A percentile compares a stretch with the other conserved stretches of the same genome.
Evolutionary conservation across 2,329 filamentous ascomycete species (phyloP).

Genomic region (Aciculosporium take): DNA sequence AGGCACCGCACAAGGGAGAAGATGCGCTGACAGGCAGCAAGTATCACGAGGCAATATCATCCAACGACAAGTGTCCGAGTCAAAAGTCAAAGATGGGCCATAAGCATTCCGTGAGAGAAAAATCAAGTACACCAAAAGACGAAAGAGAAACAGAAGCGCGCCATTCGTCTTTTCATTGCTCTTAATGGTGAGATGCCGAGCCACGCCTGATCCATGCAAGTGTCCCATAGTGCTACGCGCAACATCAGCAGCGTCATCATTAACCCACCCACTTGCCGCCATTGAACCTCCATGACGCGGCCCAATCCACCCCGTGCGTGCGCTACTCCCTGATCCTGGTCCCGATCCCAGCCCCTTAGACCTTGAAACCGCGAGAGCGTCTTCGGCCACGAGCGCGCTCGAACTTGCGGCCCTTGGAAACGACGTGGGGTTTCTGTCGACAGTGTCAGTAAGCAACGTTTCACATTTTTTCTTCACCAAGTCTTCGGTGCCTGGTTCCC

Average conservation of each 20-base stretch:
- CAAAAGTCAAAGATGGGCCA: neutral
- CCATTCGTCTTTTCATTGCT: too few species aligned
- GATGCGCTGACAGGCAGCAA: too few species aligned
- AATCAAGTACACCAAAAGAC: conserved; percentile 10
- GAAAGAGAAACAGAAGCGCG: too few species aligned
- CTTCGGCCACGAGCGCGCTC: conserved; percentile 98
- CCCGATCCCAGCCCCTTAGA: conserved; percentile 47
- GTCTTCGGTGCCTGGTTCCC: too few species aligned
- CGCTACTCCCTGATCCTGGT: conserved; percentile 10
- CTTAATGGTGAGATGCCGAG: conserved; percentile 28
- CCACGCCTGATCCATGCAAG: conserved; percentile 32
- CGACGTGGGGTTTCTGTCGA: conserved; percentile 77
- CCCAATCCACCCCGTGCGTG: conserved; percentile 3
- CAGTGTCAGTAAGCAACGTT: neutral
- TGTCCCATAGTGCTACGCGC: conserved; percentile 19
- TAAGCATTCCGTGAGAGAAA: neutral
- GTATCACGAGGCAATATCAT: too few species aligned
- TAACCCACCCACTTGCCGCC: conserved; percentile 9
- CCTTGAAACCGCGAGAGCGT: conserved; percentile 99
- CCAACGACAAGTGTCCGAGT: too few species aligned
- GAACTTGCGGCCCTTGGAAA: conserved; percentile 99
- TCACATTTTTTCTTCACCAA: too few species aligned
- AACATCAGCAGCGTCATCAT: conserved; percentile 17
- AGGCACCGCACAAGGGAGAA: too few species aligned
- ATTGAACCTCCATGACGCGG: neutral